These are phyloP conservation scores for Xanthoconium purpureum DNA, from an alignment of 768 basidiomycete genomes.

Conservation along the genomic window DNA sequence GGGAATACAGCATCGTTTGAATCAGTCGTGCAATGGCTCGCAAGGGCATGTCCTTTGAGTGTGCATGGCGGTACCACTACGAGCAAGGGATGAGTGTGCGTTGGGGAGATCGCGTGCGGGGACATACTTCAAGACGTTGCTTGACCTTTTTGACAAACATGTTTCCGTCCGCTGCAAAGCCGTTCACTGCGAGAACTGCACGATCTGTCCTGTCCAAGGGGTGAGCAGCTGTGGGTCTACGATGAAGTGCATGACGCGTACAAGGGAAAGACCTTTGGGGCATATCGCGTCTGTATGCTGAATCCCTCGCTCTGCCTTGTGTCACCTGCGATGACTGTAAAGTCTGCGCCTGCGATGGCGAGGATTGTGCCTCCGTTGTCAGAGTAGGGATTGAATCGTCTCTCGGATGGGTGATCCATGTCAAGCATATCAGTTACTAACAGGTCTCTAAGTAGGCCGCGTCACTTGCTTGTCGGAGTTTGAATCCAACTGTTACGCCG, in stretches of 20 bases:
- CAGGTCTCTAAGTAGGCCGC: not conserved
- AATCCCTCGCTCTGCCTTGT: conserved; percentile 97
- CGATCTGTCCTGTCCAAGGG: conserved; percentile 69
- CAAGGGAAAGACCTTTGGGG: conserved; percentile 93
- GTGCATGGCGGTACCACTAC: conserved; percentile 97
- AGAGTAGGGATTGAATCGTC: conserved; percentile 83
- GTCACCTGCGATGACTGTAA: conserved; percentile 93
- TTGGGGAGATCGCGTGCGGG: not conserved
- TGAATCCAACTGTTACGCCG: not conserved
- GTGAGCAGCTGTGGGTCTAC: not conserved
- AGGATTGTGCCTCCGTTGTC: conserved; percentile 97
- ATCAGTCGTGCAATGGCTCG: conserved; percentile 96
- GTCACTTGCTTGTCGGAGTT: conserved; percentile 10
- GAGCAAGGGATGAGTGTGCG: not conserved
- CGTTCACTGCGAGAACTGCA: conserved; percentile 92
- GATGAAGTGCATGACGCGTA: conserved; percentile 40
- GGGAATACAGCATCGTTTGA: conserved; percentile 95
- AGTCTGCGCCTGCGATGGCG: conserved; percentile 90
- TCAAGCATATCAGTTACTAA: not conserved
- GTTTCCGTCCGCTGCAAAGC: conserved; percentile 96
- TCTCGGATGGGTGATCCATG: conserved; percentile 43
- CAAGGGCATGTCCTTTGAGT: conserved; percentile 96
- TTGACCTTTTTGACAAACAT: conserved; percentile 96
- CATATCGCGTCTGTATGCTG: conserved; percentile 96
- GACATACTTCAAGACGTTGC: conserved; percentile 87